Percentiles rank a stretch among this genome's conserved stretches.
These are phyloP conservation scores for Cryptosporidium muris DNA, from an alignment of 169 alveolate genomes.

Conservation along the genomic window DNA sequence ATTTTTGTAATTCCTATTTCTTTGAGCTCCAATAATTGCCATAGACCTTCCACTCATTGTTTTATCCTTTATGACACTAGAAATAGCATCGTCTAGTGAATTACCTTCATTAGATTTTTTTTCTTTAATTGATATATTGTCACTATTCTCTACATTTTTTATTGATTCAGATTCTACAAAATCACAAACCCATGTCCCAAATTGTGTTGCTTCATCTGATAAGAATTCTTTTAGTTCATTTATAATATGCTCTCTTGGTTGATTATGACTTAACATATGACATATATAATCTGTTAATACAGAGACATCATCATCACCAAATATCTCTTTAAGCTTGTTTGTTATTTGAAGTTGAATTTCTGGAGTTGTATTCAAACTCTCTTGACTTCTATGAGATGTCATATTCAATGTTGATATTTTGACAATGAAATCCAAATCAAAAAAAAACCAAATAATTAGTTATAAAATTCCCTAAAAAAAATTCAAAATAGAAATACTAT, in stretches of 20 bases:
- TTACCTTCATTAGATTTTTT: not conserved
- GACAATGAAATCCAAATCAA: no score
- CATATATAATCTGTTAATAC: conserved; percentile 66
- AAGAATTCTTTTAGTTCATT: conserved; percentile 59
- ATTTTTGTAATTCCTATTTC: not conserved
- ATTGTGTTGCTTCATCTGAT: conserved; percentile 65
- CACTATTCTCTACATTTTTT: not conserved
- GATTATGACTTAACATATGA: conserved; percentile 59
- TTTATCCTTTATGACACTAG: conserved; percentile 60
- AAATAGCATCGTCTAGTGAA: conserved; percentile 64
- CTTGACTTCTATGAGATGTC: no score
- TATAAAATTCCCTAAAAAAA: no score
- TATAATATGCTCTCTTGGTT: conserved; percentile 50
- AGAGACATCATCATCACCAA: conserved; percentile 71
- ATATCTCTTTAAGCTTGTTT: conserved; percentile 35
- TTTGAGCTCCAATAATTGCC: not conserved
- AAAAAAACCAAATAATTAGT: no score
- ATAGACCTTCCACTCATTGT: conserved; percentile 25
- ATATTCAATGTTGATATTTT: no score
- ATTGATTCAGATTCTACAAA: conserved; percentile 17
- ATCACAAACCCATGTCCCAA: conserved; percentile 65
- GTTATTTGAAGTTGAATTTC: conserved; percentile 58
- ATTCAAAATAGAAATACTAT: no score
- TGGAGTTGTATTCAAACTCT: conserved; percentile 13
- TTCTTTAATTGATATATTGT: not conserved